These are phyloP conservation scores for Arthrobotrys musiformis DNA, from an alignment of 2,329 filamentous ascomycete species.

Conservation along the genomic window DNA sequence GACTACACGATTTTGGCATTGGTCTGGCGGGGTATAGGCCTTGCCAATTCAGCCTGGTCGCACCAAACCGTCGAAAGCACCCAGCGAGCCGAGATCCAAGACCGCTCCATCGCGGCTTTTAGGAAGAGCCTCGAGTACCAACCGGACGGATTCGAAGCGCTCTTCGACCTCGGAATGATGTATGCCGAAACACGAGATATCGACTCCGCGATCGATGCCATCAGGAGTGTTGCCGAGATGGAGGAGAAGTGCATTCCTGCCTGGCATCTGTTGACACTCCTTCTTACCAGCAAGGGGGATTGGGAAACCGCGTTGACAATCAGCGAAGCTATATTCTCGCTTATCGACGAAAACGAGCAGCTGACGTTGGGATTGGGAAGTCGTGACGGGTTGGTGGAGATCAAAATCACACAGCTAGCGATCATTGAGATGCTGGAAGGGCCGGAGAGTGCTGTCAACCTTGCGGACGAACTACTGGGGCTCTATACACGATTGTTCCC, in stretches of 20 bases:
- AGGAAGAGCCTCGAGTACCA: constrained; percentile 77
- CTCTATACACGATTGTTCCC: constrained; percentile 82
- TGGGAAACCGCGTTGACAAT: constrained; percentile 81
- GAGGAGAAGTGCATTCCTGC: constrained; percentile 71
- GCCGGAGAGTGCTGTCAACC: constrained; percentile 85
- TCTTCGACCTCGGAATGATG: constrained; percentile 85
- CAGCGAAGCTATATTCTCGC: constrained; percentile 90
- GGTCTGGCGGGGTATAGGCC: constrained; percentile 84
- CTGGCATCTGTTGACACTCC: constrained; percentile 89
- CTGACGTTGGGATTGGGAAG: constrained; percentile 65
- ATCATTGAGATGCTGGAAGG: constrained; percentile 86
- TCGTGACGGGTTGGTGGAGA: constrained; percentile 86
- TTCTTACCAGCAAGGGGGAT: constrained; percentile 87
- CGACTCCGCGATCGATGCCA: constrained; percentile 76
- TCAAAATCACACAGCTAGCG: constrained; percentile 93
- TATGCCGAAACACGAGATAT: constrained; percentile 87
- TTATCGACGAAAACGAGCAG: constrained; percentile 57
- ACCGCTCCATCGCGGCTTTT: constrained; percentile 79
- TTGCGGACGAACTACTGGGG: constrained; percentile 82
- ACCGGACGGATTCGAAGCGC: constrained; percentile 76
- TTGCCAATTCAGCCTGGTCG: constrained; percentile 88
- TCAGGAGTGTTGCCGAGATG: constrained; percentile 60
- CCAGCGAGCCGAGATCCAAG: constrained; percentile 76
- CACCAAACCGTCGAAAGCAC: constrained; percentile 80
- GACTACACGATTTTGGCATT: constrained; percentile 73